A percentile compares a stretch with the other conserved stretches of the same genome.
phyloP scores from a whole-genome alignment of 768 basidiomycete species.

The Suillus sp. region DNA sequence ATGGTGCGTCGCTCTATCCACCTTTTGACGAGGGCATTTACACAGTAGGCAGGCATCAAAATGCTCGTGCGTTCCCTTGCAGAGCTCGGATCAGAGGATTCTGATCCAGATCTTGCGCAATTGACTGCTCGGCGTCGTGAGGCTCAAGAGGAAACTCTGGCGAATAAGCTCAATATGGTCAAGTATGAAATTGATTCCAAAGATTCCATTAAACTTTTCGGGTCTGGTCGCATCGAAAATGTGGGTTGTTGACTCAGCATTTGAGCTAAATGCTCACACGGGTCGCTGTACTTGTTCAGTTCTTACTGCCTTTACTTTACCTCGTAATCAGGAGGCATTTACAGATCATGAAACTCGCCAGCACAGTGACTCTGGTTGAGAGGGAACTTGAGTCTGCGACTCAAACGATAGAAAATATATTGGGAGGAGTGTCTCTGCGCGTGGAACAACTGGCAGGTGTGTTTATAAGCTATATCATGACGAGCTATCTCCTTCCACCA shows the following conservation, averaged over 20 bases:
- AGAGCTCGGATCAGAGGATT: constrained; percentile 26
- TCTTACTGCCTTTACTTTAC: constrained; percentile 38
- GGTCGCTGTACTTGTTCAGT: constrained; percentile 23
- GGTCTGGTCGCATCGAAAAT: constrained; percentile 37
- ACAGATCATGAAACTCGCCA: constrained; percentile 33
- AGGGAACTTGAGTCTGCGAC: constrained; percentile 23
- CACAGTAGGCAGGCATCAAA: neutral
- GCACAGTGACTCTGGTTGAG: constrained; percentile 26
- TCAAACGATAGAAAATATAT: neutral
- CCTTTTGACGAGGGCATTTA: neutral
- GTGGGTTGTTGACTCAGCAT: constrained; percentile 19
- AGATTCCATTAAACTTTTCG: constrained; percentile 31
- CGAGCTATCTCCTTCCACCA: neutral
- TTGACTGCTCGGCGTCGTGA: constrained; percentile 1
- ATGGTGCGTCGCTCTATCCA: neutral
- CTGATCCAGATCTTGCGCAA: constrained; percentile 19
- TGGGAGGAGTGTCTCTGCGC: neutral
- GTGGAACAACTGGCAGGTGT: neutral
- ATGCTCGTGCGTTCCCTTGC: neutral
- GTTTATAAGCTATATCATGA: no score
- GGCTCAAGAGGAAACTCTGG: constrained; percentile 30
- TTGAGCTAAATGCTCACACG: neutral
- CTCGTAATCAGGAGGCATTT: constrained; percentile 38
- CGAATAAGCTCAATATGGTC: constrained; percentile 29
- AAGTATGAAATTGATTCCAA: constrained; percentile 36